Evolutionary conservation across 2,329 filamentous ascomycete genomes (phyloP).

Genomic region (Alternaria sp.): DNA sequence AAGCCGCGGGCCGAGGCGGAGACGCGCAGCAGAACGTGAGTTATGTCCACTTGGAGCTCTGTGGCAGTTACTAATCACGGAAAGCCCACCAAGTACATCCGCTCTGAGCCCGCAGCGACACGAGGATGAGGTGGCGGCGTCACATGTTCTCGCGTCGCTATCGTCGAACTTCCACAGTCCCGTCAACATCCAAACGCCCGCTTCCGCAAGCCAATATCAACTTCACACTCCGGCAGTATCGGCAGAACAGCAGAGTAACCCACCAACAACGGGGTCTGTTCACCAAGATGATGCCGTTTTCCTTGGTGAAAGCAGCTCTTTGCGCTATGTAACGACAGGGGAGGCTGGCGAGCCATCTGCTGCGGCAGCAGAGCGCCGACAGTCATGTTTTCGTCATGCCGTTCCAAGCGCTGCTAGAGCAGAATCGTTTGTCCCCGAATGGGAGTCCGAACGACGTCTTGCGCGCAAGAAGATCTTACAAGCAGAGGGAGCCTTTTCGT

Average conservation of each 20-base stretch:
- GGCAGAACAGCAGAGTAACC: conserved; percentile 12
- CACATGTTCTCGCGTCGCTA: conserved; percentile 36
- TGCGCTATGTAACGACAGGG: conserved; percentile 53
- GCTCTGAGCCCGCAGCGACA: conserved; percentile 25
- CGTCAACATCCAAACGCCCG: conserved; percentile 16
- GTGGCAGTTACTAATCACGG: background rate
- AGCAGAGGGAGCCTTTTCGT: conserved; percentile 53
- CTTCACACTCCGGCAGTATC: conserved; percentile 18
- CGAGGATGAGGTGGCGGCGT: conserved; percentile 38
- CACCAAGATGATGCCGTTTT: conserved; percentile 45
- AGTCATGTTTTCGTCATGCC: conserved; percentile 34
- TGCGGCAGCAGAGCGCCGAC: conserved; percentile 38
- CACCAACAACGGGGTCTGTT: conserved; percentile 21
- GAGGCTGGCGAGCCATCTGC: conserved; percentile 24
- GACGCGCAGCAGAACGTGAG: conserved; percentile 24
- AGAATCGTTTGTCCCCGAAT: conserved; percentile 48
- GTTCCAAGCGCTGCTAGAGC: conserved; percentile 43
- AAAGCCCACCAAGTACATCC: background rate
- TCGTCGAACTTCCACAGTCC: conserved; percentile 36
- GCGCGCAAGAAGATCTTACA: conserved; percentile 47
- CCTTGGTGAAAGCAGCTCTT: conserved; percentile 56
- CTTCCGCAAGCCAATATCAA: conserved; percentile 14
- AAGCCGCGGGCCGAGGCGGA: conserved; percentile 27
- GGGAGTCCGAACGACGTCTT: conserved; percentile 41
- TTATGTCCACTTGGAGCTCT: background rate